Base-by-base conservation (phyloP, 345 rosid genomes). In the Gossypium bickii region DNA sequence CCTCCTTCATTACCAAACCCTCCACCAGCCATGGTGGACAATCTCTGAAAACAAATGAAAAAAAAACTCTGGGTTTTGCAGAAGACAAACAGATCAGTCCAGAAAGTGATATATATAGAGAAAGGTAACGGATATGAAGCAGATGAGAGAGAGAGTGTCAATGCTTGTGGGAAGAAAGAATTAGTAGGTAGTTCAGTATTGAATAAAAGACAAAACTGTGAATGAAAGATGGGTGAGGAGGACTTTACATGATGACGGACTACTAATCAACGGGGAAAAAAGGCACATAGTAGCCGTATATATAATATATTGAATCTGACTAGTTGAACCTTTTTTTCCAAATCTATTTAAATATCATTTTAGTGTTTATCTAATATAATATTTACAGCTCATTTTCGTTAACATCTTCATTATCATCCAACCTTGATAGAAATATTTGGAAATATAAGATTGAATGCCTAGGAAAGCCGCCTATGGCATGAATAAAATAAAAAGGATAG, bases 21-120 rank as follows among this genome's bases (percentile, higher is more conserved):
- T 64, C 93, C 94, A 9, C 92, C 97, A 2, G 97, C 92, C 97
- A 92, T 88, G 16, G 34, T 24, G 44, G 59, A 18, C 20, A 57
- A 57, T 22, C 7, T 34, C 61, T 9, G 27, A 8, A 20, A n/a
- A 20, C 29, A 53, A 13, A 24, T 13, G 20, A 17, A 67, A 10
- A 12, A 9, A 11, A 15, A 64, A 49, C 9, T 25, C 22, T 25
- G 18, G 58, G 12, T 49, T 10, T 69, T 4, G 44, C 7, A 27
- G 44, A 68, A 41, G 57, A 51, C 15, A 11, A 17, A 24, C 13
- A 16, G 25, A n/a, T 16, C 4, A 67, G 57, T 15, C 7, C 55
- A 15, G 72, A 25, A 8, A 27, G 13, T 25, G 15, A 24, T 17
- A 25, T 29, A 25, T 17, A 70, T 2, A 70, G 47, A 48, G 52